Conservation (phyloP, 306 rosid genomes). For the Fagus sylvatica region DNA sequence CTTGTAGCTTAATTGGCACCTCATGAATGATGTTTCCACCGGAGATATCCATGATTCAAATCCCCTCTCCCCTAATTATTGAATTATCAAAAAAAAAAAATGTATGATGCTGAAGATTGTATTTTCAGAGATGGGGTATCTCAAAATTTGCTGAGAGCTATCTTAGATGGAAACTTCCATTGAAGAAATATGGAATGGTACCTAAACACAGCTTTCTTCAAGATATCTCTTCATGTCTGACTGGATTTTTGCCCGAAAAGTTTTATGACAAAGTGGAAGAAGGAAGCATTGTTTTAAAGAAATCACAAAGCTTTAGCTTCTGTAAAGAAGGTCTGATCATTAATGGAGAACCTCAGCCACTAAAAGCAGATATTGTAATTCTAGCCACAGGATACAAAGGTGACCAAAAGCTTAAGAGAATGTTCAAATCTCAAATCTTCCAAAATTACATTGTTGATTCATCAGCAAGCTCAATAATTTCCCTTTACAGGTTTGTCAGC, state of each 20-base stretch:
- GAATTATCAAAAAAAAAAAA: too few species aligned
- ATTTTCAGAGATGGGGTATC: conserved; percentile 50
- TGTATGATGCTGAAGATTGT: not conserved
- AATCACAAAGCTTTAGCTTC: conserved; percentile 40
- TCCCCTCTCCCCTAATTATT: too few species aligned
- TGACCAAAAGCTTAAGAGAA: conserved; percentile 41
- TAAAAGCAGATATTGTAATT: conserved; percentile 48
- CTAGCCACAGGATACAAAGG: conserved; percentile 61
- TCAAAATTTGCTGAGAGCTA: conserved; percentile 33
- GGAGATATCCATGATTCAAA: too few species aligned
- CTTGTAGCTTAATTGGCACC: too few species aligned
- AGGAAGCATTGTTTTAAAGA: conserved; percentile 50
- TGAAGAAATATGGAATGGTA: conserved; percentile 42
- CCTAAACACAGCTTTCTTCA: conserved; percentile 43
- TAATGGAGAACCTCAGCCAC: conserved; percentile 34
- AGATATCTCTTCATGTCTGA: conserved; percentile 34
- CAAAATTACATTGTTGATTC: conserved; percentile 26
- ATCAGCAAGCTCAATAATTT: conserved; percentile 18
- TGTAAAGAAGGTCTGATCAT: conserved; percentile 43
- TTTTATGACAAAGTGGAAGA: conserved; percentile 43
- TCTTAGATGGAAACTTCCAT: conserved; percentile 49
- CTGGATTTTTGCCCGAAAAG: conserved; percentile 31
- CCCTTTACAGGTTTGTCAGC: conserved; percentile 45
- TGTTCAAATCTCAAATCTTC: conserved; percentile 43
- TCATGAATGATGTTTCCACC: too few species aligned